These are phyloP conservation scores for Curvularia sp. DNA, from an alignment of 2,329 filamentous ascomycete genomes.

Conservation along the genomic window DNA sequence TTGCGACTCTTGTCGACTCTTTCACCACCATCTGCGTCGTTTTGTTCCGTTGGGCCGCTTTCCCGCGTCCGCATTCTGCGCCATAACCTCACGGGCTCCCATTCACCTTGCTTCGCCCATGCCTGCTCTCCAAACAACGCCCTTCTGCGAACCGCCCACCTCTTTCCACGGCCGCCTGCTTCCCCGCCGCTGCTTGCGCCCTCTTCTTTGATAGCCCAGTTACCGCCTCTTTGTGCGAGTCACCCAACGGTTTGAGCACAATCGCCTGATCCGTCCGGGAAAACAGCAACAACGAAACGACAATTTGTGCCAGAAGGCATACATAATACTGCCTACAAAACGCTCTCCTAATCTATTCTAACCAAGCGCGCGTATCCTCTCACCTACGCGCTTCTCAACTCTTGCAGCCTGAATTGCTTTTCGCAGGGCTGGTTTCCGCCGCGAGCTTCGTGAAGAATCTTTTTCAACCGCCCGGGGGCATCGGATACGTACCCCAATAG, in stretches of 20 bases:
- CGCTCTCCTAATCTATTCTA: slow-evolving; percentile 1
- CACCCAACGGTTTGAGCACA: slow-evolving; percentile 24
- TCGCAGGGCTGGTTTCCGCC: slow-evolving; percentile 12
- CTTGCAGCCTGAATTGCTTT: slow-evolving; percentile 6
- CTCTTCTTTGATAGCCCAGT: slow-evolving; percentile 5
- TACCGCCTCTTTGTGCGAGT: slow-evolving; percentile 21
- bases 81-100: slow-evolving; percentile 10
- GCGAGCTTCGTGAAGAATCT: slow-evolving; percentile 11
- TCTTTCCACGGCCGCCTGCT: slow-evolving; percentile 12
- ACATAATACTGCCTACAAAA: slow-evolving; percentile 19
- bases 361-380: background rate
- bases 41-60: slow-evolving; percentile 4
- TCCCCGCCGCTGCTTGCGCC: slow-evolving; percentile 9
- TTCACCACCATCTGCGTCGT: background rate
- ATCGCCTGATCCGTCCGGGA: slow-evolving; percentile 20
- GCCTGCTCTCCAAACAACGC: slow-evolving; percentile 10
- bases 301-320: slow-evolving; percentile 19
- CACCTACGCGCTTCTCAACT: slow-evolving; percentile 6
- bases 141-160: slow-evolving; percentile 9
- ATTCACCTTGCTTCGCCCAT: slow-evolving; percentile 13
- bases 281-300: slow-evolving; percentile 25
- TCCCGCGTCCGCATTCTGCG: slow-evolving; percentile 7
- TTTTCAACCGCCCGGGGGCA: background rate
- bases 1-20: slow-evolving; percentile 2
- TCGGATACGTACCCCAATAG: slow-evolving; percentile 15